phyloP scores from a whole-genome alignment of 2,329 filamentous ascomycete species.

The Curvularia sp. region DNA sequence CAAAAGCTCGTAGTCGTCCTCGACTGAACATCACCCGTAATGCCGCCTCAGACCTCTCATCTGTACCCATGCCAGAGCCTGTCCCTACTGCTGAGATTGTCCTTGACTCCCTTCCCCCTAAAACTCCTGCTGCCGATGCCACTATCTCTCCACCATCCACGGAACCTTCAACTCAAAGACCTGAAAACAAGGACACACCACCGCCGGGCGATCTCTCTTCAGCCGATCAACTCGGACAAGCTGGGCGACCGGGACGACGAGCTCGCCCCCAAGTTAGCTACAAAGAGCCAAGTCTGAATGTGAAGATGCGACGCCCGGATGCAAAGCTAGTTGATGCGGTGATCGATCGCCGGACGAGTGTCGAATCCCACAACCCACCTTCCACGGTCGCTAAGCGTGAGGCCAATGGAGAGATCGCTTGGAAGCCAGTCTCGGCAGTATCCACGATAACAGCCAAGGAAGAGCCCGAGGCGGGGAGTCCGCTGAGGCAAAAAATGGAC shows the following conservation, averaged over 20 bases:
- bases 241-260: constrained; percentile 53
- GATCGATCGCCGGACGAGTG: constrained; percentile 35
- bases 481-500: constrained; percentile 46
- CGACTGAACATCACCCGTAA: constrained; percentile 39
- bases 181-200: constrained; percentile 53
- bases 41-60: constrained; percentile 28
- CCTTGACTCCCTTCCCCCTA: constrained; percentile 49
- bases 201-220: constrained; percentile 51
- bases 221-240: constrained; percentile 42
- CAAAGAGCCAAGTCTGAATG: constrained; percentile 56
- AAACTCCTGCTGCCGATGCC: constrained; percentile 48
- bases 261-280: constrained; percentile 58
- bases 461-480: constrained; percentile 43
- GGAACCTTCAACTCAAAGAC: constrained; percentile 49
- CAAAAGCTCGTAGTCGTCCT: constrained; percentile 32
- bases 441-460: constrained; percentile 31
- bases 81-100: constrained; percentile 38
- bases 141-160: constrained; percentile 56
- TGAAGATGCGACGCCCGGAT: constrained; percentile 58
- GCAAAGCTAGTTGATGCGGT: constrained; percentile 58
- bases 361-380: constrained; percentile 32
- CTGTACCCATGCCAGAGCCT: constrained; percentile 31
- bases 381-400: constrained; percentile 42
- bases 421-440: constrained; percentile 38
- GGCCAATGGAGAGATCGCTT: constrained; percentile 29